Evolutionary conservation across 768 basidiomycete genomes (phyloP).

Genomic region (Lentinula edodes): DNA sequence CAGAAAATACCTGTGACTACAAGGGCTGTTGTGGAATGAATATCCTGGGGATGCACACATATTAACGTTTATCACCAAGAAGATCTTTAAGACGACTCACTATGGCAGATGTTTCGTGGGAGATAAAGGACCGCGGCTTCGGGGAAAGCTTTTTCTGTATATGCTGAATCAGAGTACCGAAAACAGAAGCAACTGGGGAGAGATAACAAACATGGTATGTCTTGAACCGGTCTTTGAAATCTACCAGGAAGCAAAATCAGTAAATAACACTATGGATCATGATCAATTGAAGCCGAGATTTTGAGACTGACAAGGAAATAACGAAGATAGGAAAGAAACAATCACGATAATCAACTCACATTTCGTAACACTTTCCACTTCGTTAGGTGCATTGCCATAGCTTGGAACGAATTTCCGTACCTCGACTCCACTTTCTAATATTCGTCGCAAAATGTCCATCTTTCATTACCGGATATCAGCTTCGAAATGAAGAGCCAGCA

Average conservation of each 20-base stretch:
- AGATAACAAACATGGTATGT: conserved; percentile 48
- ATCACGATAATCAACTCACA: conserved; percentile 37
- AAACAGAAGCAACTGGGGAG: not conserved
- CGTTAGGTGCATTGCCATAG: conserved; percentile 55
- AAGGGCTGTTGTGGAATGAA: conserved; percentile 2
- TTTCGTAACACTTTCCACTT: conserved; percentile 51
- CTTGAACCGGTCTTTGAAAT: conserved; percentile 66
- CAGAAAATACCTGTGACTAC: conserved; percentile 4
- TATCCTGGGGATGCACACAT: not conserved
- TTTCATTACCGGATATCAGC: conserved; percentile 16
- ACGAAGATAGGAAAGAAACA: not conserved
- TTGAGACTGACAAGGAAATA: too few species aligned
- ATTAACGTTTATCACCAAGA: not conserved
- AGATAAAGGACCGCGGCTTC: conserved; percentile 53
- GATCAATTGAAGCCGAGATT: too few species aligned
- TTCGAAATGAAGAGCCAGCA: not conserved
- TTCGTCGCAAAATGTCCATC: conserved; percentile 56
- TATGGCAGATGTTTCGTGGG: conserved; percentile 67
- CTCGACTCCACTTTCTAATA: conserved; percentile 48
- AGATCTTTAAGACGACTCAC: conserved; percentile 30
- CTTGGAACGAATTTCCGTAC: conserved; percentile 59
- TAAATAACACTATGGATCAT: not conserved
- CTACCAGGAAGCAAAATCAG: conserved; percentile 24
- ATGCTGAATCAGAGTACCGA: not conserved
- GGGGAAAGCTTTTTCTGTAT: conserved; percentile 53